Evolutionary conservation across 1,284 basidiomycete species (phyloP).

Genomic region (Rhodotorula sp.): DNA sequence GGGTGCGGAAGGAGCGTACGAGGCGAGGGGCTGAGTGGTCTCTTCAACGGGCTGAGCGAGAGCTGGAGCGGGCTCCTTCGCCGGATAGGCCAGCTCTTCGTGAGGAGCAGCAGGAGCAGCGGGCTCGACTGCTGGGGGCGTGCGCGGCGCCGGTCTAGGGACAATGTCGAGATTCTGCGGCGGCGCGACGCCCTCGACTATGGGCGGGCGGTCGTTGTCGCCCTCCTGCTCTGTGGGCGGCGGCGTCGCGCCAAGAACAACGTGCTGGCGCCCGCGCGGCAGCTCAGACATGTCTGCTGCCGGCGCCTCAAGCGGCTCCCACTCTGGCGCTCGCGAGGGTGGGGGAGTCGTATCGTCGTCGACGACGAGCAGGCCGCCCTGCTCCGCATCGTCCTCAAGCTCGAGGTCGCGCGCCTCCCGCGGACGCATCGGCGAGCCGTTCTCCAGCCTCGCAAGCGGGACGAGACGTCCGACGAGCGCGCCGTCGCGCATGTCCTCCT

Average conservation of each 20-base stretch:
- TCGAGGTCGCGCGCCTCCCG: slow-evolving; percentile 8
- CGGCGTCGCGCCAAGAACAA: no score
- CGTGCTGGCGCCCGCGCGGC: no score
- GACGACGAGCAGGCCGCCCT: slow-evolving; percentile 1
- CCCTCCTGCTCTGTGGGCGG: no score
- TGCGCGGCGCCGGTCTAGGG: not conserved
- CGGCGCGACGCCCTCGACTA: slow-evolving; percentile 21
- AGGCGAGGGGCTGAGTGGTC: not conserved
- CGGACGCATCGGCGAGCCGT: not conserved
- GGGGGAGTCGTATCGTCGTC: slow-evolving; percentile 18
- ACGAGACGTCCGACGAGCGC: not conserved
- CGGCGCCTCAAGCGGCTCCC: no score
- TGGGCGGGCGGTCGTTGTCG: not conserved
- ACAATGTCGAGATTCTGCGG: slow-evolving; percentile 14
- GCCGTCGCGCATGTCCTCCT: slow-evolving; percentile 11
- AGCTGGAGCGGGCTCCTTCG: no score
- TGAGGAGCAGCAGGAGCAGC: no score
- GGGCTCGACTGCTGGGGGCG: not conserved
- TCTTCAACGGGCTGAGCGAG: no score
- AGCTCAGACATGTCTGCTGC: no score
- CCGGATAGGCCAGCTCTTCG: no score
- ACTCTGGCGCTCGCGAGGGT: not conserved
- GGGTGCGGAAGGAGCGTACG: not conserved
- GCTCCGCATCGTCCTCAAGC: not conserved
- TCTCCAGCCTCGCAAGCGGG: not conserved